Percentiles rank a stretch among this genome's conserved stretches.
Evolutionary conservation across 2,329 filamentous ascomycete species (phyloP).

Genomic region (Fusarium fujikuroi): DNA sequence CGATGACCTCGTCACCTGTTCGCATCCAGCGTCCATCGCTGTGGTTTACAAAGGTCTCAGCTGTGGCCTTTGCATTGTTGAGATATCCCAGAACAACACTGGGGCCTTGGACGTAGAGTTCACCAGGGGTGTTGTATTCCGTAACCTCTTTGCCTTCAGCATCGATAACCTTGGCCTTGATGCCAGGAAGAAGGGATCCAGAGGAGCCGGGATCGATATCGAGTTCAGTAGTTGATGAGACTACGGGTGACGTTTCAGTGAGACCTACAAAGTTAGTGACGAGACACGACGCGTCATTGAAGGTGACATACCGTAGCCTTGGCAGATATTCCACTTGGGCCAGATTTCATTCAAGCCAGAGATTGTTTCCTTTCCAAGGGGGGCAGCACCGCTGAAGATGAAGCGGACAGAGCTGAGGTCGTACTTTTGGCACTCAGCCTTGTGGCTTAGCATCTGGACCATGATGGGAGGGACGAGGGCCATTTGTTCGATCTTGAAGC

Average conservation of each 20-base stretch:
- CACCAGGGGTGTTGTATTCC: constrained; percentile 77
- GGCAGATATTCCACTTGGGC: constrained; percentile 72
- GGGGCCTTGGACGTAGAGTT: constrained; percentile 82
- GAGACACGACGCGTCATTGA: neutral
- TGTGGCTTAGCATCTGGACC: constrained; percentile 75
- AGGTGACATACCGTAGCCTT: constrained; percentile 72
- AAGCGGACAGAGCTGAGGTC: constrained; percentile 74
- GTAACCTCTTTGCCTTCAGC: constrained; percentile 75
- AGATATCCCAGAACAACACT: constrained; percentile 85
- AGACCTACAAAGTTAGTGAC: constrained; percentile 59
- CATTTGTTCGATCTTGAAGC: constrained; percentile 73
- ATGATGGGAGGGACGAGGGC: constrained; percentile 83
- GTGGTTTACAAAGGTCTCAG: constrained; percentile 77
- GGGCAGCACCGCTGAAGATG: constrained; percentile 80
- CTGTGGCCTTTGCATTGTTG: constrained; percentile 84
- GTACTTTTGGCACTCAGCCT: constrained; percentile 67
- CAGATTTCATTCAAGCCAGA: constrained; percentile 69
- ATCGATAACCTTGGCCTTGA: constrained; percentile 72
- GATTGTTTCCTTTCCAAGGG: constrained; percentile 75
- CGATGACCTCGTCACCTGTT: constrained; percentile 85
- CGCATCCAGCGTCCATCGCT: constrained; percentile 80
- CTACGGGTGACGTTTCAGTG: constrained; percentile 78
- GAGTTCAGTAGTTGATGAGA: constrained; percentile 64
- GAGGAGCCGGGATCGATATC: constrained; percentile 77
- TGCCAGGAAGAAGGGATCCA: constrained; percentile 72